Evolutionary conservation across 768 basidiomycete species (phyloP), one percentile per base, ranked within the genome.

Genomic region (Calocybe indica): DNA sequence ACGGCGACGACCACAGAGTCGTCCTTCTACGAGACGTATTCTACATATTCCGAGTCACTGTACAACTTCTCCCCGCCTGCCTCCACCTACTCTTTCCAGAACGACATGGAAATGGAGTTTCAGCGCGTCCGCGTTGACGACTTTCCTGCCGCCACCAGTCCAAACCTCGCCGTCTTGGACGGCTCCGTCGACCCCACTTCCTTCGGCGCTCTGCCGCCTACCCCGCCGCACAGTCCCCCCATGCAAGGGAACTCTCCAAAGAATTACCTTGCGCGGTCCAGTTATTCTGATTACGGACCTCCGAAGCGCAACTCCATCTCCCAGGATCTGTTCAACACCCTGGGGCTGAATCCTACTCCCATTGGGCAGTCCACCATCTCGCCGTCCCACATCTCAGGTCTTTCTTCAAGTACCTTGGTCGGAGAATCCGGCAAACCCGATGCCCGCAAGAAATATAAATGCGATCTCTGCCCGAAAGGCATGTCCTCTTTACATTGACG

Each of bases 371-470:
- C 73, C 14, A 75, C 78, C 5, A 74, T 84, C 10, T 78, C 83
- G 6, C 83, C 82, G 3, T 64, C 76, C 22, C 78, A 73, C 52
- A 72, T 83, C 9, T 74, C 76, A 37, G 59, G 75, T 2, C 76
- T 76, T 31, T 59, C 77, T 4, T 66, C 80, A 3, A 67, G 73
- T 13, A 64, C 72, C 30, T 68, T 70, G 10, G 62, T 69, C 34
- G 69, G 73, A 22, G 72, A 78, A 14, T 78, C 80, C 30, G 64
- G 67, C 36, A 80, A 77, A 55, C 72, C 72, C 11, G 88, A 88
- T 52, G 76, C 83, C 7, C 80, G 85, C 59, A 86, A 84, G 65
- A 88, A 85, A 58, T 90, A 90, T 61, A 83, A 79, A 57, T 92
- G 90, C 58, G 63, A 75, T 8, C 73, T 72, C 28, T 92, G 90